Conservation (phyloP, 306 rosid genomes). For the Vachellia collinsii region DNA sequence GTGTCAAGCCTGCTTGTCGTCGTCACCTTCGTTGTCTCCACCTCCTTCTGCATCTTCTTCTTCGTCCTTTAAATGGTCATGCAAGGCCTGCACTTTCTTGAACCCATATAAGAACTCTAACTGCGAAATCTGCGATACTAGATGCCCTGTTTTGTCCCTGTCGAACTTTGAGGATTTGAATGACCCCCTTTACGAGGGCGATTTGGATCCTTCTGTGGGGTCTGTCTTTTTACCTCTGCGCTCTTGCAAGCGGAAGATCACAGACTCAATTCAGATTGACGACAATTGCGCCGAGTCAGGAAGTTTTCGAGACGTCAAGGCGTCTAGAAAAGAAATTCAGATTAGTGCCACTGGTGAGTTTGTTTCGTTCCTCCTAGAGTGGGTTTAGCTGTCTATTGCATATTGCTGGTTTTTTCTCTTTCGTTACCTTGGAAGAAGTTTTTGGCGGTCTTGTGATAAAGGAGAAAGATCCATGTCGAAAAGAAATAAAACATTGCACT, state of each 20-base stretch:
- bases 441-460: not conserved
- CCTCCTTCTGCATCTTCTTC: conserved; percentile 31
- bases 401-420: not conserved
- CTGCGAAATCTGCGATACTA: conserved; percentile 71
- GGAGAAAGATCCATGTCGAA: not conserved
- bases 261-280: conserved; percentile 36
- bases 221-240: conserved; percentile 81
- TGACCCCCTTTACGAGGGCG: conserved; percentile 43
- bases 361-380: not conserved
- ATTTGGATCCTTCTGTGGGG: conserved; percentile 60
- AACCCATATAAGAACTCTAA: conserved; percentile 63
- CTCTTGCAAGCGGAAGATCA: conserved; percentile 58
- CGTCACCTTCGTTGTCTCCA: conserved; percentile 36
- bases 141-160: conserved; percentile 63
- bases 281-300: conserved; percentile 32
- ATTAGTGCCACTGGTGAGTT: conserved; percentile 44
- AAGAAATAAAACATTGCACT: not conserved
- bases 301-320: conserved; percentile 27
- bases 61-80: conserved; percentile 73
- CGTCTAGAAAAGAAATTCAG: conserved; percentile 34
- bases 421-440: not conserved
- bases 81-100: conserved; percentile 89
- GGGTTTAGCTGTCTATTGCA: not conserved
- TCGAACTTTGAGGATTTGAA: conserved; percentile 62
- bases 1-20: conserved; percentile 65